Base-by-base conservation (phyloP, 1,139 yeast genomes). In the Yamadazyma friedrichii region DNA sequence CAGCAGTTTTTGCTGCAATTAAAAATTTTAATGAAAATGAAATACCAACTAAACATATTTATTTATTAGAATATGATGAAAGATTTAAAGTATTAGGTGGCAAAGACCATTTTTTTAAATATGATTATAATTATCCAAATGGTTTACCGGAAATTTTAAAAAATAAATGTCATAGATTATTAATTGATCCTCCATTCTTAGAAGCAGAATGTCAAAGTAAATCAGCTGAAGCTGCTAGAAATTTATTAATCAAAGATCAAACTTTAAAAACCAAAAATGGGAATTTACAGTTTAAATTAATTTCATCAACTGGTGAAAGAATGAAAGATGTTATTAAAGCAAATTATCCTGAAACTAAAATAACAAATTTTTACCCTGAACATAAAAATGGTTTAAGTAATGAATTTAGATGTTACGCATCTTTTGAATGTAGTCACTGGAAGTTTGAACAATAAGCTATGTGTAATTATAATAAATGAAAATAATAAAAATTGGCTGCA, bases 1-100 rank as follows among this genome's bases (percentile, higher is more conserved):
- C 97, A 6, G 85, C 96, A 0, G 96, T 88, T 2, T 89, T 82
- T 62, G 95, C 96, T 1, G 94, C 94, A 1, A 78, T 89, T 36
- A 75, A 74, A 51, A 76, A 78, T 45, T 58, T 67, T 31, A 78
- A 82, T 6, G 62, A 67, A 8, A 59, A 65, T 24, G 70, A 75
- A 10, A 55, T 87, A 22, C 88, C 88, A 20, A 84, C 91, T 0
- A 56, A 78, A 42, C 76, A 84, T 42, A 80, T 86, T 20, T 88
- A 86, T 57, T 69, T 89, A 40, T 68, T 88, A 42, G 97, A 89
- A 58, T 86, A 56, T 55, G 96, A 89, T 56, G 76, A 70, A 38
- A 73, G 96, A 54, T 89, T 89, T 59, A 80, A 76, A 46, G 65
- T 84, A 10, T 64, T 89, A 43, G 91, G 91, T 1, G 91, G 88